Evolutionary conservation across 1,284 basidiomycete genomes (phyloP).

Genomic region (Ustilago loliicola): DNA sequence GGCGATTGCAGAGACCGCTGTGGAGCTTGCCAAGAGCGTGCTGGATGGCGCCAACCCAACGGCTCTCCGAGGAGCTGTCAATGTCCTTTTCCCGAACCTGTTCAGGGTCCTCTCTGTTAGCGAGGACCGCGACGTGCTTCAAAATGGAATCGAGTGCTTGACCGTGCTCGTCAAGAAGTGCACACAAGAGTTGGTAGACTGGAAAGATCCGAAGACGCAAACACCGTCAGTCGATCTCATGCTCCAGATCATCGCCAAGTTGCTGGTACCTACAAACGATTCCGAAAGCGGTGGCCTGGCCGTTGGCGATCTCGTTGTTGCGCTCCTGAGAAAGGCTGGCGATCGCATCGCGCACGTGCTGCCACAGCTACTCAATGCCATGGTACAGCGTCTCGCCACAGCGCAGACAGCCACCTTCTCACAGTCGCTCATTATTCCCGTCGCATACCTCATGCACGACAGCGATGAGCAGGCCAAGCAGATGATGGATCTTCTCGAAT

Average conservation of each 20-base stretch:
- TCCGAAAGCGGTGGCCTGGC: constrained; percentile 82
- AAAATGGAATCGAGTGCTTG: constrained; percentile 86
- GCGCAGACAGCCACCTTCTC: constrained; percentile 90
- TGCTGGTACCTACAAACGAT: constrained; percentile 55
- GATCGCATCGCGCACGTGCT: constrained; percentile 82
- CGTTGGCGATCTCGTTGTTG: constrained; percentile 93
- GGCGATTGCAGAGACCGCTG: constrained; percentile 72
- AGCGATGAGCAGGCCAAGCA: constrained; percentile 74
- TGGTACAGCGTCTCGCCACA: constrained; percentile 82
- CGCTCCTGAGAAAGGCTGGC: constrained; percentile 84
- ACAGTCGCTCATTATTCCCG: constrained; percentile 84
- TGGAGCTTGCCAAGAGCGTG: constrained; percentile 77
- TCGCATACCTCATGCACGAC: constrained; percentile 89
- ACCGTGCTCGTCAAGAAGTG: constrained; percentile 90
- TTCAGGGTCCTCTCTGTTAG: constrained; percentile 41
- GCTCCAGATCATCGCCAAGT: constrained; percentile 57
- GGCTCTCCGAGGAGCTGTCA: constrained; percentile 83
- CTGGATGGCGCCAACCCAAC: constrained; percentile 77
- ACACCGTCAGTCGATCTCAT: constrained; percentile 46
- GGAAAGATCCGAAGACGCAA: constrained; percentile 35
- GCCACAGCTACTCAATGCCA: constrained; percentile 85
- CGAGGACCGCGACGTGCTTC: constrained; percentile 58
- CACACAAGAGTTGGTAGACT: constrained; percentile 81
- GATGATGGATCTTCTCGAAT: constrained; percentile 73
- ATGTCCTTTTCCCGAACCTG: constrained; percentile 41